Base-by-base conservation (phyloP, 306 rosid genomes). In the Glycine latifolia region DNA sequence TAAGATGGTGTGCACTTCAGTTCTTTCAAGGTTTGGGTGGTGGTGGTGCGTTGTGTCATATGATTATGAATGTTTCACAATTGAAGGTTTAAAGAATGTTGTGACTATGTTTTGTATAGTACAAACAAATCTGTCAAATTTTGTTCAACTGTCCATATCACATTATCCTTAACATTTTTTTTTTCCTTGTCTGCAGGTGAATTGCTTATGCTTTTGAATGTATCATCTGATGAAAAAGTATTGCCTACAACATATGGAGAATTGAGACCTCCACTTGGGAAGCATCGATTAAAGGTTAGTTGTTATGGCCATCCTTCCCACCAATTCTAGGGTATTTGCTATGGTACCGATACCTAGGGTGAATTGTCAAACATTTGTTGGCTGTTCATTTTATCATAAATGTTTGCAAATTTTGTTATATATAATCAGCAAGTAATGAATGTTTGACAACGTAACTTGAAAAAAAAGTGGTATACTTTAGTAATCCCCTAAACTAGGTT, bases 221-320 rank as follows among this genome's bases (percentile, higher is more conserved):
- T 96, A 83, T 82, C 91, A 49, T 89, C 94, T 1, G 97, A 96
- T 83, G 97, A 89, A 84, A 93, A 91, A 70, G 73, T 88, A 37
- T 81, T 96, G 86, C 95, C 92, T 16, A 96, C 99, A 60, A 92
- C 99, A 67, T 96, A 93, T 82, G 99, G 99, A 83, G 94, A 92
- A 81, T 83, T 96, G 81, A 90, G 90, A 89, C 99, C 99, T 84
- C 99, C 99, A 59, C 99, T 96, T 80, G 98, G 98, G 81, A 96
- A 92, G 88, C 90, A 96, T 85, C 95, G 99, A 68, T 83, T 96
- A 74, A 96, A 93, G 98, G 99, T 96, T 83, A 79, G 89, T 85
- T 74, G 62, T 60, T 59, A 41, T 31, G 63, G 52, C 50, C 41
- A 47, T 47, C 12, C 41, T 44, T 53, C 58, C 48, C 54, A 4